Conservation (phyloP, 805 yeast genomes). For the Kuraishia ogatae region DNA sequence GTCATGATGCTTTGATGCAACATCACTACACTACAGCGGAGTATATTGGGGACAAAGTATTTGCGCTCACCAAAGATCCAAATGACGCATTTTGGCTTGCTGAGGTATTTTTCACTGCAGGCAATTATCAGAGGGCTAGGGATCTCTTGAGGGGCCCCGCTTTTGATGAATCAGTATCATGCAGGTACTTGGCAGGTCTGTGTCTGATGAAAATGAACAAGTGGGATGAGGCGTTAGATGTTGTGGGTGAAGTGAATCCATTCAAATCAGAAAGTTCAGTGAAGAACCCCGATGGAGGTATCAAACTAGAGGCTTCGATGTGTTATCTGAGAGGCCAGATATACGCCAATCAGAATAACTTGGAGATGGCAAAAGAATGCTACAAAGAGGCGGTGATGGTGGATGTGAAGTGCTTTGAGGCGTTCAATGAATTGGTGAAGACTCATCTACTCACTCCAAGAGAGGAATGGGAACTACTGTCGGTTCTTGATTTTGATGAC, state of each 20-base stretch:
- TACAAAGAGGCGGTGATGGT: slow-evolving; percentile 79
- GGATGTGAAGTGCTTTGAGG: slow-evolving; percentile 90
- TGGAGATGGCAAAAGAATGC: slow-evolving; percentile 79
- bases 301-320: slow-evolving; percentile 79
- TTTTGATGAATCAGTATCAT: slow-evolving; percentile 56
- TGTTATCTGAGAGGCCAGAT: slow-evolving; percentile 80
- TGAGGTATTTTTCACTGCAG: slow-evolving; percentile 73
- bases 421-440: slow-evolving; percentile 68
- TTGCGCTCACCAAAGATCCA: slow-evolving; percentile 76
- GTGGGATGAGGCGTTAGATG: slow-evolving; percentile 84
- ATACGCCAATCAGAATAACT: slow-evolving; percentile 74
- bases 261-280: slow-evolving; percentile 32
- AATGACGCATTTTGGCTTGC: slow-evolving; percentile 96
- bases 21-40: slow-evolving; percentile 88
- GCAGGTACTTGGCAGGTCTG: slow-evolving; percentile 73
- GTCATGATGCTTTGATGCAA: slow-evolving; percentile 88
- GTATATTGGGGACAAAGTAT: slow-evolving; percentile 84
- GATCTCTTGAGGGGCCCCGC: slow-evolving; percentile 52
- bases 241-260: slow-evolving; percentile 78
- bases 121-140: slow-evolving; percentile 73
- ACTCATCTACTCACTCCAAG: slow-evolving; percentile 71
- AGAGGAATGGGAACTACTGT: slow-evolving; percentile 81
- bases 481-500: slow-evolving; percentile 56
- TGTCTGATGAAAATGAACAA: slow-evolving; percentile 63
- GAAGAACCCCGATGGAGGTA: slow-evolving; percentile 67